Evolutionary conservation across 2,329 filamentous ascomycete genomes (phyloP).

Genomic region (Epicoccum nigrum): DNA sequence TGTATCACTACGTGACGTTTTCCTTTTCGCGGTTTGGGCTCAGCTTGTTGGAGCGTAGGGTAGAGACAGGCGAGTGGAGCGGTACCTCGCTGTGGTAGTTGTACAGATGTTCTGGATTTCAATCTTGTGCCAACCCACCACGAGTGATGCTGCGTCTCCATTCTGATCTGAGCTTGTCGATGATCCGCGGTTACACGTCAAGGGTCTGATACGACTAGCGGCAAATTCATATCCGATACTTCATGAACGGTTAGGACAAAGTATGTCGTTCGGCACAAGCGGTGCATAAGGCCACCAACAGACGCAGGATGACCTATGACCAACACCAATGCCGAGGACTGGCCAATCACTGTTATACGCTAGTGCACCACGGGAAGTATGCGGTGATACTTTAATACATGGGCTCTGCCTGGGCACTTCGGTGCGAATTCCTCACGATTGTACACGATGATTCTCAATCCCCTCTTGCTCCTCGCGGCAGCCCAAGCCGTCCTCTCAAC

Average conservation of each 20-base stretch:
- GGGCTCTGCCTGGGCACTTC: too few relatives aligned
- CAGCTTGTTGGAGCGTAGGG: constrained; percentile 15
- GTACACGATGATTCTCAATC: not conserved
- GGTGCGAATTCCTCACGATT: not conserved
- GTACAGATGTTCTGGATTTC: constrained; percentile 33
- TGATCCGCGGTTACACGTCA: too few relatives aligned
- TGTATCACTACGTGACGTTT: constrained; percentile 40
- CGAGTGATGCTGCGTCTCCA: constrained; percentile 7
- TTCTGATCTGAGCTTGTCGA: not conserved
- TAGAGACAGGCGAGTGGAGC: constrained; percentile 22
- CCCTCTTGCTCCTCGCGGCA: not conserved
- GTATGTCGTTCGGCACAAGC: too few relatives aligned
- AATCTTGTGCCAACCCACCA: not conserved
- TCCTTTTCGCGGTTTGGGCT: constrained; percentile 22
- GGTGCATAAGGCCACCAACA: not conserved
- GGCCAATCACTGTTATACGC: constrained; percentile 3
- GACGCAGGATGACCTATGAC: not conserved
- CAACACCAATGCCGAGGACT: not conserved
- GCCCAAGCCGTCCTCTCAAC: constrained; percentile 14
- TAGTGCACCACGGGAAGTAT: not conserved
- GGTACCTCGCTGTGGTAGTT: constrained; percentile 38
- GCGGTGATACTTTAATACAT: too few relatives aligned
- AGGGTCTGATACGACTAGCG: too few relatives aligned
- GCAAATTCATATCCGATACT: too few relatives aligned
- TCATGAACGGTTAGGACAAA: too few relatives aligned